Evolutionary conservation across 257 asterid species (phyloP).

Genomic region (Lycium ferocissimum): DNA sequence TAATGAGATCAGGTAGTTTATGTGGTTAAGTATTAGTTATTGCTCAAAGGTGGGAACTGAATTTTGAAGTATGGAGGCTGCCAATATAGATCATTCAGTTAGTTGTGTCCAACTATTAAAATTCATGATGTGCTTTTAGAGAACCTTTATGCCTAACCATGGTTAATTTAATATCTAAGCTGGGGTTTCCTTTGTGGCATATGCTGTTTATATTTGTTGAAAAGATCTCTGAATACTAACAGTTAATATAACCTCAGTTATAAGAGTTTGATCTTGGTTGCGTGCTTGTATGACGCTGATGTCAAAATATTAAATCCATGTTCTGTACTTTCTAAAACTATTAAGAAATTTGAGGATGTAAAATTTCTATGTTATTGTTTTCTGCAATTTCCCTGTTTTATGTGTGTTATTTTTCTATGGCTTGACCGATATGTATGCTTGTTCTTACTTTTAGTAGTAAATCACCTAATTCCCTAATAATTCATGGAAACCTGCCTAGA

Average conservation of each 20-base stretch:
- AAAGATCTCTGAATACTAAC: not conserved
- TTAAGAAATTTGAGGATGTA: not conserved
- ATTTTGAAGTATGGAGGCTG: conserved; percentile 17
- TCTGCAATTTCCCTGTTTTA: not conserved
- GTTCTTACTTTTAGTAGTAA: too few relatives aligned
- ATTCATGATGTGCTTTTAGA: not conserved
- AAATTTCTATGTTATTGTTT: not conserved
- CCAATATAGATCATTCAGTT: not conserved
- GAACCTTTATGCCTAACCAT: not conserved
- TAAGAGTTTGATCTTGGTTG: not conserved
- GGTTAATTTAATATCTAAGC: not conserved
- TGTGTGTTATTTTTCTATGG: too few relatives aligned
- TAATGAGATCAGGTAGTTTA: not conserved
- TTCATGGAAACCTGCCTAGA: not conserved
- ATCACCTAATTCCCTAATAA: too few relatives aligned
- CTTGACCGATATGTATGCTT: too few relatives aligned
- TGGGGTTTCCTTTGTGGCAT: not conserved
- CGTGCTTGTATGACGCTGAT: not conserved
- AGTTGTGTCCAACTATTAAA: too few relatives aligned
- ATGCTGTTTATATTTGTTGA: not conserved
- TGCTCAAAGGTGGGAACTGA: conserved; percentile 1
- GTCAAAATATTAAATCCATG: not conserved
- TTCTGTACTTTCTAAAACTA: not conserved
- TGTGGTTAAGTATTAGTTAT: not conserved
- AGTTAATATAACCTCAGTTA: not conserved